phyloP scores from a whole-genome alignment of 352 stramenopile species.

The Pythium pectinolyticum region DNA sequence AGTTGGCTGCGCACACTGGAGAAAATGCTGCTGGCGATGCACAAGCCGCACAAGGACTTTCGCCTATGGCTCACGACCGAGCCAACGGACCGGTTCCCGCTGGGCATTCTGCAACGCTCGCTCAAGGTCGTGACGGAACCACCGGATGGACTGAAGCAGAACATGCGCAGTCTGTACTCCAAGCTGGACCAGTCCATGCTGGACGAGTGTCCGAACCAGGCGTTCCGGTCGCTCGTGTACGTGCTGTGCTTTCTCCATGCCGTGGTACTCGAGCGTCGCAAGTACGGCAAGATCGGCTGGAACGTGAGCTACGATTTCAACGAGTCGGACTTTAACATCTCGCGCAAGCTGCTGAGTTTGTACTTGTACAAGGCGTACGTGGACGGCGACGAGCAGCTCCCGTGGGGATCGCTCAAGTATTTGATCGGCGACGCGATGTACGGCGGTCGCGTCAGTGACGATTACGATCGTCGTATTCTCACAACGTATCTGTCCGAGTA shows the following conservation, averaged over 20 bases:
- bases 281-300: constrained; percentile 97
- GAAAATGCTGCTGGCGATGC: constrained; percentile 90
- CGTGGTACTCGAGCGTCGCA: constrained; percentile 93
- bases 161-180: constrained; percentile 93
- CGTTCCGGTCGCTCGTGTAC: constrained; percentile 93
- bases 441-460: constrained; percentile 93
- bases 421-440: constrained; percentile 98
- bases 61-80: constrained; percentile 95
- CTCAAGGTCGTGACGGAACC: constrained; percentile 97
- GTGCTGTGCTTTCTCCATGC: constrained; percentile 95
- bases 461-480: constrained; percentile 95
- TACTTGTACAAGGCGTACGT: constrained; percentile 95
- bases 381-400: constrained; percentile 91
- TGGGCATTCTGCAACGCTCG: constrained; percentile 93
- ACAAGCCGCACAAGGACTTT: constrained; percentile 94
- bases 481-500: constrained; percentile 93
- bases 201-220: constrained; percentile 92
- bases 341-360: constrained; percentile 85
- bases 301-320: constrained; percentile 98
- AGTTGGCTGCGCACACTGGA: constrained; percentile 93
- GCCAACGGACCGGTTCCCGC: constrained; percentile 93
- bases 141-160: constrained; percentile 95
- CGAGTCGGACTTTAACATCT: constrained; percentile 96
- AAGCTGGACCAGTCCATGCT: constrained; percentile 90
- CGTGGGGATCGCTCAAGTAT: constrained; percentile 94